Evolutionary conservation across 148 eudicot species (phyloP).

Genomic region (Rhododendron ovatum): DNA sequence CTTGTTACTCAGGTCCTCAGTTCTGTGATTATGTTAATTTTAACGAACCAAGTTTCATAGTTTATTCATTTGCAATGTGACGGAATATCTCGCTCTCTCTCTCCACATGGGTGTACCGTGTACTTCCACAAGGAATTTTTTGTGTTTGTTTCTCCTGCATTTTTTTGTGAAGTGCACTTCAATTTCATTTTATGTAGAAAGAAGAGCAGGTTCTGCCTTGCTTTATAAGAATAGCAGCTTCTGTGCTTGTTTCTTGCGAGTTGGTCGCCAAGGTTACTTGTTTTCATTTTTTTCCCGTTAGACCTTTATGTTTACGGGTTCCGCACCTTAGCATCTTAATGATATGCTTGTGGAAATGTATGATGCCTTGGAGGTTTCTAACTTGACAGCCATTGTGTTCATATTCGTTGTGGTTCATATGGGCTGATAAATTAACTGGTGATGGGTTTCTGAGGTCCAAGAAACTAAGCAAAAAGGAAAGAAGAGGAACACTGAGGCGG

Average conservation of each 20-base stretch:
- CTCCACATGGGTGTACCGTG: not conserved
- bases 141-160: not conserved
- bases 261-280: too few relatives aligned
- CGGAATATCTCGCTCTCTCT: not conserved
- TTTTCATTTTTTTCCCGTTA: not conserved
- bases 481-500: too few relatives aligned
- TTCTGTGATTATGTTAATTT: not conserved
- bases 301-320: not conserved
- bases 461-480: too few relatives aligned
- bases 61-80: not conserved
- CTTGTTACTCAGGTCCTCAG: not conserved
- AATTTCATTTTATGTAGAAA: not conserved
- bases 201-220: not conserved
- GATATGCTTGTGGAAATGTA: not conserved
- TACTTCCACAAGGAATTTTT: not conserved
- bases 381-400: not conserved
- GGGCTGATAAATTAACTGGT: not conserved
- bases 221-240: not conserved
- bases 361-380: not conserved
- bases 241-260: not conserved
- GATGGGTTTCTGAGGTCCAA: not conserved
- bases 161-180: not conserved
- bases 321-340: not conserved
- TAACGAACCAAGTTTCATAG: not conserved
- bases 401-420: not conserved